A percentile compares a stretch with the other conserved stretches of the same genome.
Conservation (phyloP, 768 basidiomycete species). For the Kwoniella pini region DNA sequence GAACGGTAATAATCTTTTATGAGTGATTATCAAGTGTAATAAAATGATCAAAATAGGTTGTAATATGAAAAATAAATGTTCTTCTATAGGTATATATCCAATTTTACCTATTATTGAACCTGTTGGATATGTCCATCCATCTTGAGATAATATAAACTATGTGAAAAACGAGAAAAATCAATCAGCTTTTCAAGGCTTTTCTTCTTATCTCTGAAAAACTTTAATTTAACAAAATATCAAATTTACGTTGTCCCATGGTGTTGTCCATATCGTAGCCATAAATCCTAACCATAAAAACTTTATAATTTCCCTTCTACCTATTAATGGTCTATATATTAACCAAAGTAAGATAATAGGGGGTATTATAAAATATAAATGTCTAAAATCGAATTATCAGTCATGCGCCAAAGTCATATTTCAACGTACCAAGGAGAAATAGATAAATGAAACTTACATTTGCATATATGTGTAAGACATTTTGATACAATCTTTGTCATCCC, state of each 20-base stretch:
- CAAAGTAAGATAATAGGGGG: slow-evolving; percentile 44
- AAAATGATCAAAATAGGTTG: slow-evolving; percentile 49
- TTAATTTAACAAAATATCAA: neutral
- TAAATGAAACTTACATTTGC: slow-evolving; percentile 40
- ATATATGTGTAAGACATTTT: slow-evolving; percentile 35
- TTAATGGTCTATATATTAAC: slow-evolving; percentile 38
- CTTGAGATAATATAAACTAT: slow-evolving; percentile 41
- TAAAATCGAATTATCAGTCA: slow-evolving; percentile 1
- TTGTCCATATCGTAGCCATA: slow-evolving; percentile 52
- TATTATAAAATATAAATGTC: slow-evolving; percentile 43
- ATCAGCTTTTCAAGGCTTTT: too few relatives aligned
- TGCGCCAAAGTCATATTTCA: too few relatives aligned
- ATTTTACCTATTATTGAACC: slow-evolving; percentile 43
- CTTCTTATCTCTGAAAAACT: too few relatives aligned
- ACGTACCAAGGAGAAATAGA: too few relatives aligned
- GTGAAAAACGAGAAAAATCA: neutral
- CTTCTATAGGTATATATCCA: slow-evolving; percentile 47
- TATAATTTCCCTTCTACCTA: slow-evolving; percentile 46
- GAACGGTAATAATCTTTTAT: slow-evolving; percentile 40
- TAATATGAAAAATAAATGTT: slow-evolving; percentile 52
- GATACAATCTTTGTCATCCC: too few relatives aligned
- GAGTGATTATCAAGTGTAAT: slow-evolving; percentile 38
- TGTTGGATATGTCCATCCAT: slow-evolving; percentile 47
- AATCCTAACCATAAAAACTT: slow-evolving; percentile 46
- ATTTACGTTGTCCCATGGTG: slow-evolving; percentile 54